Evolutionary conservation across 305 asterid genomes (phyloP), one percentile per base, ranked within the genome.

Genomic region (Coffea humblotiana): DNA sequence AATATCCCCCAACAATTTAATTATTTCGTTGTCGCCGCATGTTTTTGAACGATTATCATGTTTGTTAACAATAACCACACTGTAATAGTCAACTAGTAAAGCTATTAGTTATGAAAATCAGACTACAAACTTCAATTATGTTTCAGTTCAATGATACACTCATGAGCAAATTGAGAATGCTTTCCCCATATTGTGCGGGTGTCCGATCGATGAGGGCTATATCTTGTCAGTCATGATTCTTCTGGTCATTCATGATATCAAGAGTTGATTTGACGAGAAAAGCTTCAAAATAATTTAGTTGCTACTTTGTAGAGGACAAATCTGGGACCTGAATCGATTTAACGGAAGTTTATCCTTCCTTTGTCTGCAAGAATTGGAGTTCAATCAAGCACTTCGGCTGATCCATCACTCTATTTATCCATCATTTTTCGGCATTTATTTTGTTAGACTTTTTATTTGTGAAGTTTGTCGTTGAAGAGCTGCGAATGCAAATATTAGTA

Each of bases 171-270:
- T 74, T 73, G 78, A 79, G 56, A 75, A 73, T 54, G 32, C 64
- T 49, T 49, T 73, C 71, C 72, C 51, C 74, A 21, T 23, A 60
- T 45, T 61, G 48, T 71, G 21, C 67, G 29, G 78, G 32, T 79
- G 73, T 79, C 27, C 47, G 45, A 66, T 45, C 47, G 45, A 66
- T 67, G 60, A 72, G 56, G 51, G 63, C 82, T 64, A 32, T 40
- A 49, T 74, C 74, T 72, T 45, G 54, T 71, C 60, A 47, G 32
- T 78, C 82, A 78, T 71, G 64, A 78, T 43, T 78, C 40, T 60
- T 45, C 56, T 5, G 16, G n/a, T 48, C 67, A 63, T 54, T 76
- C 68, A 63, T 63, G 82, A 79, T 11, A 60, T 70, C 60, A 43
- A 58, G 35, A 43, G 70, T 14, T 29, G 35, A 47, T 47, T 76